Base-by-base conservation (phyloP, 2,329 filamentous ascomycete species). In the Beauveria caledonica region DNA sequence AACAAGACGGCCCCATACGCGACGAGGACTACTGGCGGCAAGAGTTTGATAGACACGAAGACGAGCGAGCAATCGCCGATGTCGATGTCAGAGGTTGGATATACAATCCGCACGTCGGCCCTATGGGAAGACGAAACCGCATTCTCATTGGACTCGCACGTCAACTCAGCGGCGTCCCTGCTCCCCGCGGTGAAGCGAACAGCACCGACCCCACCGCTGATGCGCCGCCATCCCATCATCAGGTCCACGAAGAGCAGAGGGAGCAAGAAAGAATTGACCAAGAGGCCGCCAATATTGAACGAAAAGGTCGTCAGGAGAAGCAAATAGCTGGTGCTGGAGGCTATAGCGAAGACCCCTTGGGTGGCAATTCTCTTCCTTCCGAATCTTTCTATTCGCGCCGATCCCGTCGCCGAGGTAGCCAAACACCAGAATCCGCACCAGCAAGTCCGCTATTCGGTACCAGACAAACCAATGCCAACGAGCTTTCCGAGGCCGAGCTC, bases 11-110 rank as follows among this genome's bases (percentile, higher is more conserved):
- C 25, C 73, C 75, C 1, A 76, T 82, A 36, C 80, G 78, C 49
- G 86, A 91, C 64, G 82, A 85, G 49, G 86, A 91, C 44, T 92
- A 88, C 71, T 93, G 89, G 87, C 83, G 82, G 46, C 78, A 84
- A 59, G 86, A 93, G 68, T 96, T 90, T 89, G 85, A 92, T 61
- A 83, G 83, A 63, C 83, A 87, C 58, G 89, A 96, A 71, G 87
- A 93, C 62, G 86, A 92, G 68, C 89, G 88, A 71, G 91, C 92
- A 0, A 79, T 97, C 4, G 89, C 97, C 1, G 93, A 97, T 69
- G 90, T 97, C 6, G 93, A 99, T 71, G 90, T 99, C 25, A 83
- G 93, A 66, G 94, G 94, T 15, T 99, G 95, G 94, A 84, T 97
- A 56, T 99, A 96, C 72, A 85, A 86, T 44, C 93, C 93, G 19